Conservation (phyloP, 805 yeast species). For the Kuraishia ogatae region DNA sequence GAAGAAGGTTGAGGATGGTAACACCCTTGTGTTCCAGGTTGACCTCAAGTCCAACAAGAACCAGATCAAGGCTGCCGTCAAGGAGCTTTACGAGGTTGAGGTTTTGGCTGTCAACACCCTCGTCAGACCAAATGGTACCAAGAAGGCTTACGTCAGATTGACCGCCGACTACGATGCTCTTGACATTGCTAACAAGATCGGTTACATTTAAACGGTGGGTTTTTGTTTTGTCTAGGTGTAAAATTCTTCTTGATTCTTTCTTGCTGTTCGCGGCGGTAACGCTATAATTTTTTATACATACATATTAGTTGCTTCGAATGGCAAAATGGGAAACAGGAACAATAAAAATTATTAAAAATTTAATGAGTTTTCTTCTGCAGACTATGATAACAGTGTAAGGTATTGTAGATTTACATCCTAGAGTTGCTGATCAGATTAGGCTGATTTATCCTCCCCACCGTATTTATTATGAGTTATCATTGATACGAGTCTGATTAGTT, state of each 20-base stretch:
- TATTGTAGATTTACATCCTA: background rate
- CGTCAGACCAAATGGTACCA: slow-evolving; percentile 98
- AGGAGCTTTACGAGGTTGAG: slow-evolving; percentile 96
- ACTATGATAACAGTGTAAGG: no score
- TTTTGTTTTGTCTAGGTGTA: background rate
- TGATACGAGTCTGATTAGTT: no score
- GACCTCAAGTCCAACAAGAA: slow-evolving; percentile 95
- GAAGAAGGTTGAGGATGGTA: slow-evolving; percentile 99
- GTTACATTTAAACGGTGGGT: slow-evolving; percentile 69
- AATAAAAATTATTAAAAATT: slow-evolving; percentile 1
- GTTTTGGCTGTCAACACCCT: slow-evolving; percentile 91
- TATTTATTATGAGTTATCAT: no score
- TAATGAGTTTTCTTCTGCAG: no score
- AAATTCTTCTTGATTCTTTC: background rate
- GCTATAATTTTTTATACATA: background rate
- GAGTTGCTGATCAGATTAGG: no score
- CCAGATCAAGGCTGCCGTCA: slow-evolving; percentile 97
- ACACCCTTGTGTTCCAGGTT: slow-evolving; percentile 98
- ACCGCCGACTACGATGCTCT: slow-evolving; percentile 99
- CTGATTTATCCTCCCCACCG: no score
- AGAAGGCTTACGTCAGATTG: slow-evolving; percentile 98
- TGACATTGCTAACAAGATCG: slow-evolving; percentile 99
- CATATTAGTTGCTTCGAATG: background rate
- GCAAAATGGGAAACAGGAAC: background rate
- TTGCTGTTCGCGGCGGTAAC: background rate